Conservation (phyloP, 2,329 filamentous ascomycete genomes). For the Colletotrichum lentis region DNA sequence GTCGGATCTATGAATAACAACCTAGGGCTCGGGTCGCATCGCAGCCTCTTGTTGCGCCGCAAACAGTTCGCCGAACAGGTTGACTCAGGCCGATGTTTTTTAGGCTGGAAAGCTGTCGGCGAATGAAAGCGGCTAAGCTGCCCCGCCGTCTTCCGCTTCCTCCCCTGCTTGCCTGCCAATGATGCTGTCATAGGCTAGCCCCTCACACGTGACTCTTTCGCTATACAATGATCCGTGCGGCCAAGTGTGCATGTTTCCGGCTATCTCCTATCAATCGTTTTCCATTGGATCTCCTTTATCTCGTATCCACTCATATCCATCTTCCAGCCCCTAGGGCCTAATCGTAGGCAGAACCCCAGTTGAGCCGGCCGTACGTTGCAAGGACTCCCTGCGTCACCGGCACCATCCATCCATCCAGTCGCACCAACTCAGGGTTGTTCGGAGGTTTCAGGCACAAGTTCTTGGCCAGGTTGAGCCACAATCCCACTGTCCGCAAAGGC, state of each 20-base stretch:
- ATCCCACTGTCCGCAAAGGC: constrained; percentile 10
- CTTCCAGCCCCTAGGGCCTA: neutral
- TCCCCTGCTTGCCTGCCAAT: neutral
- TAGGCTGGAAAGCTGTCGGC: constrained; percentile 5
- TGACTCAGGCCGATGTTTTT: constrained; percentile 37
- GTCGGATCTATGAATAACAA: constrained; percentile 1
- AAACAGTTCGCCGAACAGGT: constrained; percentile 4
- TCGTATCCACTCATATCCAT: neutral
- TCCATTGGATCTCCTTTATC: constrained; percentile 9
- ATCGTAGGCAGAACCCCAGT: neutral
- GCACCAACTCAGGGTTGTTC: constrained; percentile 21
- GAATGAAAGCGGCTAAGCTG: constrained; percentile 31
- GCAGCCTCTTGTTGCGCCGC: constrained; percentile 10
- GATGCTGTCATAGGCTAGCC: constrained; percentile 17
- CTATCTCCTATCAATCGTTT: neutral
- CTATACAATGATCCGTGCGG: neutral
- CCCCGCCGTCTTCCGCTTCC: neutral
- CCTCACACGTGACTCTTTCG: constrained; percentile 22
- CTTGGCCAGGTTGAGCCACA: neutral
- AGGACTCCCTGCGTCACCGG: constrained; percentile 14
- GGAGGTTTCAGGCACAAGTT: constrained; percentile 30
- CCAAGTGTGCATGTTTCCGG: neutral
- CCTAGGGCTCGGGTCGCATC: constrained; percentile 11
- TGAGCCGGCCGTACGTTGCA: neutral
- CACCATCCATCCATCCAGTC: neutral